phyloP scores from a whole-genome alignment of 306 rosid species.

The Fagus crenata region DNA sequence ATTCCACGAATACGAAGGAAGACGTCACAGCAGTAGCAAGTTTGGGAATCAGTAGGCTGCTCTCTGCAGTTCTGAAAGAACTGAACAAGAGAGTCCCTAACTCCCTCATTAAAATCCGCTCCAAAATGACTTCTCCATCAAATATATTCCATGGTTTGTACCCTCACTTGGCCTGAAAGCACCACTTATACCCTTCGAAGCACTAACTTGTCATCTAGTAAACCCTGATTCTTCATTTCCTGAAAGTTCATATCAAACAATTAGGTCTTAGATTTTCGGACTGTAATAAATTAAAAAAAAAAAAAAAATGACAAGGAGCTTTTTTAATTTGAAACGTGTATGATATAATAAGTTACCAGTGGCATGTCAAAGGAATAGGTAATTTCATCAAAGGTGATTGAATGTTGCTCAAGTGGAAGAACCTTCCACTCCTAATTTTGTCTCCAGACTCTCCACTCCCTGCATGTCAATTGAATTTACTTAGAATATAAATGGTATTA shows the following conservation, averaged over 20 bases:
- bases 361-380: constrained; percentile 62
- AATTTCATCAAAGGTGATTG: constrained; percentile 46
- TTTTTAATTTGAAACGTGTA: neutral
- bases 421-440: constrained; percentile 45
- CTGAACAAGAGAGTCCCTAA: constrained; percentile 82
- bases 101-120: constrained; percentile 55
- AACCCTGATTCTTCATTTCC: constrained; percentile 61
- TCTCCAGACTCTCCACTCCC: constrained; percentile 30
- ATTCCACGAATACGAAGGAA: constrained; percentile 9
- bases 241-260: constrained; percentile 23
- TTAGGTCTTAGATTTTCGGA: neutral
- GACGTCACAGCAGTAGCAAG: constrained; percentile 14
- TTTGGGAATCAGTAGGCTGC: constrained; percentile 67
- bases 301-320: neutral
- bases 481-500: no score
- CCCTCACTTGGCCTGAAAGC: no score
- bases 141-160: constrained; percentile 66
- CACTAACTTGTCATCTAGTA: constrained; percentile 37
- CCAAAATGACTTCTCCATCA: constrained; percentile 51
- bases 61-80: constrained; percentile 68
- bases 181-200: constrained; percentile 17
- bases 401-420: constrained; percentile 60
- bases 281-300: no score
- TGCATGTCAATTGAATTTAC: constrained; percentile 25
- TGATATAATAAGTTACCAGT: constrained; percentile 31